Base-by-base conservation (phyloP, 805 yeast species). In the Candida verbasci region DNA sequence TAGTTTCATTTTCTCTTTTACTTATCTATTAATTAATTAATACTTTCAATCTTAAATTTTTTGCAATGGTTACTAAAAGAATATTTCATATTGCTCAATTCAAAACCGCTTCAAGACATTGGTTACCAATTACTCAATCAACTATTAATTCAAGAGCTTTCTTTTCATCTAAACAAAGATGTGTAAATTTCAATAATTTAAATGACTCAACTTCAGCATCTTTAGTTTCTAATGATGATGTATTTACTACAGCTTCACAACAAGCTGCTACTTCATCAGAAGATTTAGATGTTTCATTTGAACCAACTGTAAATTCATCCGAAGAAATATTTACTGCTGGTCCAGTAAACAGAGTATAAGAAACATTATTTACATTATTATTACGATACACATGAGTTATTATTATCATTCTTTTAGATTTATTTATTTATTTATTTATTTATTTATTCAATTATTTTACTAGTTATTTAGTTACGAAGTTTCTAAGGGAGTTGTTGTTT, bases 251-350 rank as follows among this genome's bases (percentile, higher is more conserved):
- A 11, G 15, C 33, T 27, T 9, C 28, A 11, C 9, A n/a, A n/a
- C n/a, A n/a, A n/a, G 6, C 21, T 9, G 18, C 27, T 6, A 11
- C 35, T 16, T 17, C 31, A 4, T 21, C 34, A 10, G 18, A 32
- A 4, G 50, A 49, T 21, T 17, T 16, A 29, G 62, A 56, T 29
- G 17, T 15, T 15, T 37, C 45, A 3, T 66, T 67, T 44, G 69
- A 66, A 45, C 71, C 72, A 12, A 53, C 58, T 23, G 56, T 67
- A 14, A 56, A 52, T 39, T 64, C 70, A 18, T 50, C 60, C n/a
- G 72, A 66, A 41, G 71, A 67, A 35, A 47, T 67, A 15, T 52
- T 53, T 48, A 65, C 72, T 49, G 67, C 72, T 40, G 65, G 69
- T 40, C 70, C 71, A 41, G 70, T 63, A 41, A 65, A 60, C 41